Conservation (phyloP, 805 yeast species). For the Millerago galiae region DNA sequence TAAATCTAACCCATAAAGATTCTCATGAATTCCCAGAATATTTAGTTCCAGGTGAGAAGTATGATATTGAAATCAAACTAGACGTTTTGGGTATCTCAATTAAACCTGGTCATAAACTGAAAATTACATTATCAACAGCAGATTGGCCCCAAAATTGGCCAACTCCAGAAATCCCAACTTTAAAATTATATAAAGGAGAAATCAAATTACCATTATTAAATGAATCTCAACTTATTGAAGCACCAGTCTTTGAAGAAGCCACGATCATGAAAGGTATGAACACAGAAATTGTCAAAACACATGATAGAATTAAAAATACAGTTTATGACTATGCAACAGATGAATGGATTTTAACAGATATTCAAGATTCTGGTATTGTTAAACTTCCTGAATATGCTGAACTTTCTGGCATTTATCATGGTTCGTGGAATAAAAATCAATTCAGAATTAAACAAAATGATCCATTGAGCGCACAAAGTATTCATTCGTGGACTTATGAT, state of each 20-base stretch:
- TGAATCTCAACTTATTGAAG: conserved; percentile 5
- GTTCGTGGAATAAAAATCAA: conserved; percentile 32
- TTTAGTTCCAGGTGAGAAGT: conserved; percentile 26
- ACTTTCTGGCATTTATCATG: conserved; percentile 33
- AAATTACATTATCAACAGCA: conserved; percentile 36
- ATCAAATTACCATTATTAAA: conserved; percentile 27
- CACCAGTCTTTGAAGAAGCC: conserved; percentile 28
- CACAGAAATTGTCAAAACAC: conserved; percentile 16
- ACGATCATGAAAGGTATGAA: conserved; percentile 24
- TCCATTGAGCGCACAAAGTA: conserved; percentile 34
- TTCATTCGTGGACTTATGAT: conserved; percentile 35
- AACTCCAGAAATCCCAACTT: conserved; percentile 32
- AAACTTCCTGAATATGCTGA: conserved; percentile 27
- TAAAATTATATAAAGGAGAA: conserved; percentile 28
- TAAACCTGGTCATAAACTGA: conserved; percentile 31
- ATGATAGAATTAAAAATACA: conserved; percentile 20
- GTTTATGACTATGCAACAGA: conserved; percentile 16
- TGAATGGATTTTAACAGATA: conserved; percentile 19
- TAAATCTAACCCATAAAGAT: conserved; percentile 35
- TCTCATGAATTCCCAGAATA: conserved; percentile 36
- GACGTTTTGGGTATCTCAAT: conserved; percentile 36
- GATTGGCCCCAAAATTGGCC: conserved; percentile 49
- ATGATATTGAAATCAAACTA: conserved; percentile 29
- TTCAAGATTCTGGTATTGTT: conserved; percentile 30
- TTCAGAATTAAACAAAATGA: conserved; percentile 32